These are phyloP conservation scores for Dactylella cylindrospora DNA, from an alignment of 2,329 filamentous ascomycete genomes.

Conservation along the genomic window DNA sequence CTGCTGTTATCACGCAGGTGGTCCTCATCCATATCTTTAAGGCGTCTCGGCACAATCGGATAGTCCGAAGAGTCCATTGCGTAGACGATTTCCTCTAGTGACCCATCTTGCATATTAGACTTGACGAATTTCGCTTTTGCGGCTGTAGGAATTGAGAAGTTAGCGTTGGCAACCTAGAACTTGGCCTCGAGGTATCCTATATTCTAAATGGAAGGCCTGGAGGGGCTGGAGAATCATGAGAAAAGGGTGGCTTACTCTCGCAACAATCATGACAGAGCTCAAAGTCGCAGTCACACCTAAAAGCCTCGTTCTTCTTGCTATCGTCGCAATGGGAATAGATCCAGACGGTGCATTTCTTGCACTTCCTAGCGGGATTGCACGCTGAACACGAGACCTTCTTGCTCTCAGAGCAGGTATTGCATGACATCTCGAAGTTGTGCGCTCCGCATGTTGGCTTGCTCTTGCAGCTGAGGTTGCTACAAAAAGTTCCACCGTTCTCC, in stretches of 20 bases:
- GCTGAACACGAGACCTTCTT: slow-evolving; percentile 38
- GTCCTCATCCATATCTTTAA: slow-evolving; percentile 10
- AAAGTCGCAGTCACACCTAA: slow-evolving; percentile 30
- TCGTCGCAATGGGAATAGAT: slow-evolving; percentile 35
- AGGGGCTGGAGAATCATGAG: not conserved
- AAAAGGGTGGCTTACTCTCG: slow-evolving; percentile 13
- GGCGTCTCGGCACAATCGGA: slow-evolving; percentile 21
- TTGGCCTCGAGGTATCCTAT: too few relatives aligned
- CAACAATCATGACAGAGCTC: slow-evolving; percentile 29
- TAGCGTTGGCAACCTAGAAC: not conserved
- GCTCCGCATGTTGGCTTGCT: slow-evolving; percentile 21
- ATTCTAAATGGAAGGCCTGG: not conserved
- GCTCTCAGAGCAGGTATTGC: slow-evolving; percentile 18
- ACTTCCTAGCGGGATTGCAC: slow-evolving; percentile 33
- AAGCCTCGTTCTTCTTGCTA: slow-evolving; percentile 10
- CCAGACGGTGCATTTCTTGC: slow-evolving; percentile 31
- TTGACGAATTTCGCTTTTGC: slow-evolving; percentile 22
- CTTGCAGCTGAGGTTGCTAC: slow-evolving; percentile 14
- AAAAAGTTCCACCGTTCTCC: slow-evolving; percentile 24
- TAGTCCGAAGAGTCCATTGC: slow-evolving; percentile 30
- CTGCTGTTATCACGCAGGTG: slow-evolving; percentile 21
- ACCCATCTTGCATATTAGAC: slow-evolving; percentile 7
- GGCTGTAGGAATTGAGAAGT: slow-evolving; percentile 1
- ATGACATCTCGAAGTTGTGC: slow-evolving; percentile 22
- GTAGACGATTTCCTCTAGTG: slow-evolving; percentile 27